These are phyloP conservation scores for Fragaria ananassa DNA, from an alignment of 306 rosid species.

Conservation along the genomic window DNA sequence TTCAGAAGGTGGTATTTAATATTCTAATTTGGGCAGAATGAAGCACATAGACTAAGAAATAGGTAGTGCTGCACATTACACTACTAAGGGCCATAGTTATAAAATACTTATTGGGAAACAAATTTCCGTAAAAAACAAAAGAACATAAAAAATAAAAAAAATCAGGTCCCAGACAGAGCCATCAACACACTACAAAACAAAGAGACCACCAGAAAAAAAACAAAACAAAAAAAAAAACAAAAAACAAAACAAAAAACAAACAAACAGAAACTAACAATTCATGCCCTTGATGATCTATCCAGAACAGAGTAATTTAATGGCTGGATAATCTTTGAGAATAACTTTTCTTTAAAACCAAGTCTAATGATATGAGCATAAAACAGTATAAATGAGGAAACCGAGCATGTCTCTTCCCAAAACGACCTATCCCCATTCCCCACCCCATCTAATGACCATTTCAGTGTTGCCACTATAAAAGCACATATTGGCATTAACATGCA, in stretches of 20 bases:
- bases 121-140: not conserved
- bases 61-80: not conserved
- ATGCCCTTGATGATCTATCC: not conserved
- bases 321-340: not conserved
- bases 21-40: not conserved
- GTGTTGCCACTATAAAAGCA: not conserved
- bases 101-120: not conserved
- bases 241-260: too few species aligned
- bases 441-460: not conserved
- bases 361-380: not conserved
- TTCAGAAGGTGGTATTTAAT: constrained; percentile 24
- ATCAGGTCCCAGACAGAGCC: not conserved
- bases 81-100: not conserved
- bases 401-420: not conserved
- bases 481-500: not conserved
- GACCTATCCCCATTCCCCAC: not conserved
- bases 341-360: not conserved
- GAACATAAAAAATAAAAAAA: too few species aligned
- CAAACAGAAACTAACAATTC: not conserved
- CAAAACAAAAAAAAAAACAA: too few species aligned
- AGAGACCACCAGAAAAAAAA: not conserved
- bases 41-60: not conserved
- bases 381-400: not conserved
- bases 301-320: not conserved
- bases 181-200: not conserved